Conservation (phyloP, 805 yeast genomes). For the Zygotorulaspora chibaensis region DNA sequence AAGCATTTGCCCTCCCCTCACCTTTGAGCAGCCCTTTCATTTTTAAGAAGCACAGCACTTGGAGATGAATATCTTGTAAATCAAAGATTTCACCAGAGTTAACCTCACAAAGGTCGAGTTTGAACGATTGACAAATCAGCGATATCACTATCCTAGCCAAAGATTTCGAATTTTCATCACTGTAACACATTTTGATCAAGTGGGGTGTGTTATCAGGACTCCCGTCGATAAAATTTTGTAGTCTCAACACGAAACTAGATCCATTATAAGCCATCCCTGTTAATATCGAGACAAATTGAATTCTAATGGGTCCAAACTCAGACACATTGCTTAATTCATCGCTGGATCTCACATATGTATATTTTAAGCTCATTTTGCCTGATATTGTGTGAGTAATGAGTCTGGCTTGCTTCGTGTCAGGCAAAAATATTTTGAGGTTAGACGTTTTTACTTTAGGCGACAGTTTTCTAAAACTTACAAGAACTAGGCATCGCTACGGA, state of each 20-base stretch:
- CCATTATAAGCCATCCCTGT: conserved; percentile 16
- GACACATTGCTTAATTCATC: neutral
- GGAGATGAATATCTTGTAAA: conserved; percentile 18
- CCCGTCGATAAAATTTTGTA: conserved; percentile 19
- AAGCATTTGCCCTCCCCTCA: conserved; percentile 3
- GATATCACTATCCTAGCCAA: conserved; percentile 22
- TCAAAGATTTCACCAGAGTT: conserved; percentile 6
- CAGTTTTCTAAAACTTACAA: neutral
- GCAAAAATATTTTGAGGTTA: neutral
- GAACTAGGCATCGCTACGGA: neutral
- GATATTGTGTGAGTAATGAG: neutral
- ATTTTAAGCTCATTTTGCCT: neutral
- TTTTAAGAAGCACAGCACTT: conserved; percentile 19
- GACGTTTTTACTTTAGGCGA: neutral
- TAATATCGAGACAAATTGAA: conserved; percentile 22
- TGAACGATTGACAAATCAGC: conserved; percentile 18
- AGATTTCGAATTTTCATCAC: conserved; percentile 12
- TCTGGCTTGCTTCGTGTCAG: too few species aligned
- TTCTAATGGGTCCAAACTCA: neutral
- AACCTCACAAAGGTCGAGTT: conserved; percentile 16
- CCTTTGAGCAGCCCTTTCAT: conserved; percentile 17
- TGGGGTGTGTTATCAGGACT: conserved; percentile 10
- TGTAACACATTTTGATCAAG: conserved; percentile 15
- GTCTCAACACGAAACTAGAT: conserved; percentile 12
- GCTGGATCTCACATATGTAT: neutral